These are phyloP conservation scores for Saccharomyces paradoxus DNA, from an alignment of 805 yeast genomes.

Conservation along the genomic window DNA sequence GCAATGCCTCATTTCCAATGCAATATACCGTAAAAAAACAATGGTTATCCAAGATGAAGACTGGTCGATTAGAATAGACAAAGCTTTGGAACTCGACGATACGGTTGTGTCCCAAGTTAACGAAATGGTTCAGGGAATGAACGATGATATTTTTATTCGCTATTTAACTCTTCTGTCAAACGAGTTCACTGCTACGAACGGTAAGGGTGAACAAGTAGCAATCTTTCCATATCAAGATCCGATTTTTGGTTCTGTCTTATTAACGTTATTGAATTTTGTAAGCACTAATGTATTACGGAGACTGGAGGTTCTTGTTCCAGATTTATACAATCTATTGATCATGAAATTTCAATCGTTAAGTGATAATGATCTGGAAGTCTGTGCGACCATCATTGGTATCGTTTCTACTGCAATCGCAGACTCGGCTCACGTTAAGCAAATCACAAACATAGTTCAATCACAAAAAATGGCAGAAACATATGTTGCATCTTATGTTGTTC, in stretches of 20 bases:
- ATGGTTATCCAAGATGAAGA: slow-evolving; percentile 62
- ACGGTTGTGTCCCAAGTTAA: slow-evolving; percentile 32
- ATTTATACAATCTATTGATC: slow-evolving; percentile 20
- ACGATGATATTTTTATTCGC: slow-evolving; percentile 16
- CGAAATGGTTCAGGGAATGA: slow-evolving; percentile 15
- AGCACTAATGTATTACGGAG: slow-evolving; percentile 1
- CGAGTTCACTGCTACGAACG: slow-evolving; percentile 25
- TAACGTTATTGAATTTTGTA: slow-evolving; percentile 21
- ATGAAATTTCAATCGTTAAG: slow-evolving; percentile 3
- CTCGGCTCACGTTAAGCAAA: slow-evolving; percentile 2
- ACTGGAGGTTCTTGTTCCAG: slow-evolving; percentile 11
- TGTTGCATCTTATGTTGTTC: slow-evolving; percentile 17
- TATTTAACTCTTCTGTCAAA: slow-evolving; percentile 33
- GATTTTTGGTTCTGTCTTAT: slow-evolving; percentile 32
- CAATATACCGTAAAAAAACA: slow-evolving; percentile 43
- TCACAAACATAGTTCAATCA: slow-evolving; percentile 1
- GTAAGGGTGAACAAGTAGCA: slow-evolving; percentile 8
- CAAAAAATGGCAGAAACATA: slow-evolving; percentile 1
- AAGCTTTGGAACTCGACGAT: slow-evolving; percentile 56
- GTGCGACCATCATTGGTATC: slow-evolving; percentile 42
- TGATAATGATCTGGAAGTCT: slow-evolving; percentile 27
- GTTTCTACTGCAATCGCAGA: slow-evolving; percentile 24
- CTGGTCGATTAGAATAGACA: slow-evolving; percentile 64
- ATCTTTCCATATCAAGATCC: slow-evolving; percentile 20
- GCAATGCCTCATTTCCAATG: slow-evolving; percentile 57